phyloP scores from a whole-genome alignment of 2,329 filamentous ascomycete species.

The Xylaria sp. region DNA sequence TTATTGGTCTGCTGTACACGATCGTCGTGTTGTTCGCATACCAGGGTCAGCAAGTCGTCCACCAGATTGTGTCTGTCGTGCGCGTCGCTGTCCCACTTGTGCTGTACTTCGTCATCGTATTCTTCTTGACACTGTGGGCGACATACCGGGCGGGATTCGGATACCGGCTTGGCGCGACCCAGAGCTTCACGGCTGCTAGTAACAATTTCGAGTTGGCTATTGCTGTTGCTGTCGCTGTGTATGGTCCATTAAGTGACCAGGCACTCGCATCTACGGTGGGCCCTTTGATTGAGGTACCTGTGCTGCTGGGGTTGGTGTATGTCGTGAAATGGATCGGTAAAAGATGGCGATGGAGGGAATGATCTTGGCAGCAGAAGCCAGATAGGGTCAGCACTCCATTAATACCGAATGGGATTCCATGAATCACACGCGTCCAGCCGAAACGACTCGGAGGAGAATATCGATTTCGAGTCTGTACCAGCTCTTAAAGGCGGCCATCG shows the following conservation, averaged over 20 bases:
- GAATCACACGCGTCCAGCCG: not conserved
- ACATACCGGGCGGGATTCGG: conserved; percentile 76
- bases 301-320: conserved; percentile 82
- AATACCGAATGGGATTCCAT: not conserved
- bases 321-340: conserved; percentile 69
- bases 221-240: conserved; percentile 85
- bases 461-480: not conserved
- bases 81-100: conserved; percentile 83
- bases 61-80: conserved; percentile 85
- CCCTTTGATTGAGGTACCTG: conserved; percentile 87
- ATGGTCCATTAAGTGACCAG: conserved; percentile 80
- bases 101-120: conserved; percentile 83
- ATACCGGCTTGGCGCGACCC: conserved; percentile 76
- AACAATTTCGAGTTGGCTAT: conserved; percentile 96
- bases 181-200: conserved; percentile 89
- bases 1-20: conserved; percentile 87
- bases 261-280: conserved; percentile 86
- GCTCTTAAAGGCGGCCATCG: not conserved
- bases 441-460: not conserved
- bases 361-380: conserved; percentile 16
- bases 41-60: conserved; percentile 79
- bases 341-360: conserved; percentile 65
- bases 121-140: conserved; percentile 73
- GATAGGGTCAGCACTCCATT: not conserved
- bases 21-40: conserved; percentile 88